phyloP scores from a whole-genome alignment of 495 filamentous ascomycete genomes.

The Penicillium crystallinum region DNA sequence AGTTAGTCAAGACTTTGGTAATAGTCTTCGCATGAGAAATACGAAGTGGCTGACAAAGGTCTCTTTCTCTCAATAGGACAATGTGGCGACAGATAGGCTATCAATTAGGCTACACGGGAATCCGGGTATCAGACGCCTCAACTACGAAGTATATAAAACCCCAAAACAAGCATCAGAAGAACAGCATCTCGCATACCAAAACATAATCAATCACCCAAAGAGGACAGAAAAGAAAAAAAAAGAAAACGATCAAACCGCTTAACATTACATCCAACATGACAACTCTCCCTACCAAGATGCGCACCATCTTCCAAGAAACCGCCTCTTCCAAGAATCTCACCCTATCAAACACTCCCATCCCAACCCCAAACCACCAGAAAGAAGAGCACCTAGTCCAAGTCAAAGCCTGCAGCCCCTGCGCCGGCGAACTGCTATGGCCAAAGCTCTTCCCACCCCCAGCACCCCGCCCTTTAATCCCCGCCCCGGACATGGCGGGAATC shows the following conservation, averaged over 20 bases:
- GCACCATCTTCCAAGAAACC: background rate
- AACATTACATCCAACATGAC: background rate
- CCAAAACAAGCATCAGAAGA: no score
- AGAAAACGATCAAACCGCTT: no score
- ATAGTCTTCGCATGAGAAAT: background rate
- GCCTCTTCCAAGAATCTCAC: constrained; percentile 5
- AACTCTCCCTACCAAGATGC: background rate
- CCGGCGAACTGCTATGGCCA: constrained; percentile 52
- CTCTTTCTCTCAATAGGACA: background rate
- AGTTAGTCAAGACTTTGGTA: no score
- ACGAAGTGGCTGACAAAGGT: background rate
- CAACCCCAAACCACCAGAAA: constrained; percentile 14
- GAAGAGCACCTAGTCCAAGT: constrained; percentile 50
- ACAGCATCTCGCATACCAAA: no score
- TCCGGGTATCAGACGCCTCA: background rate
- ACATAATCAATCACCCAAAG: no score
- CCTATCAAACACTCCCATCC: constrained; percentile 13
- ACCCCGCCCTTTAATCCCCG: constrained; percentile 37
- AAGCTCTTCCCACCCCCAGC: constrained; percentile 32
- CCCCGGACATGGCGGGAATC: constrained; percentile 47
- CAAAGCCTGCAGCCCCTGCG: constrained; percentile 44
- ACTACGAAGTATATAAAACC: background rate
- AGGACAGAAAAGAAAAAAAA: no score
- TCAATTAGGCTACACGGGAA: constrained; percentile 2
- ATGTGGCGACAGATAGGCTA: background rate